Percentiles rank a stretch among this genome's conserved stretches.
These are phyloP conservation scores for Rubroboletus pulcherrimus DNA, from an alignment of 768 basidiomycete genomes.

Conservation along the genomic window DNA sequence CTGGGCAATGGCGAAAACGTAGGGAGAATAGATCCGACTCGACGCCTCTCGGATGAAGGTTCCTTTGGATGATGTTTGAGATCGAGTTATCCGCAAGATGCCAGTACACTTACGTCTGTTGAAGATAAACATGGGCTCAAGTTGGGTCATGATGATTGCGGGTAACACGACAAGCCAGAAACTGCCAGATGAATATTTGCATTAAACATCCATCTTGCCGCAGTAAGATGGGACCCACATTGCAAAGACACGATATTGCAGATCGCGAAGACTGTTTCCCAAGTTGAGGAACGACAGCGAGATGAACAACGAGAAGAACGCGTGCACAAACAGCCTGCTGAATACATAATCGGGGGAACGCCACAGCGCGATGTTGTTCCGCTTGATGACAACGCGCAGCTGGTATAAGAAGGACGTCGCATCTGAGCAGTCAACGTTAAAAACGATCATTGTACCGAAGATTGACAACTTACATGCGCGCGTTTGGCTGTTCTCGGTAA, in stretches of 20 bases:
- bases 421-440: constrained; percentile 37
- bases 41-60: constrained; percentile 59
- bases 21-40: constrained; percentile 81
- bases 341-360: constrained; percentile 84
- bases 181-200: constrained; percentile 27
- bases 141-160: constrained; percentile 67
- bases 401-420: constrained; percentile 78
- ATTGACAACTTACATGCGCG: constrained; percentile 43
- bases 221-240: constrained; percentile 45
- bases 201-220: not conserved
- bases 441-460: not conserved
- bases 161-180: constrained; percentile 69
- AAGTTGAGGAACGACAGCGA: constrained; percentile 79
- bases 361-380: constrained; percentile 74
- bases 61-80: constrained; percentile 20
- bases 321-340: constrained; percentile 74
- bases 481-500: constrained; percentile 37
- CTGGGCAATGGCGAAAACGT: constrained; percentile 81
- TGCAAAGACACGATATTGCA: constrained; percentile 79
- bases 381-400: constrained; percentile 57
- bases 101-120: constrained; percentile 46
- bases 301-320: constrained; percentile 65
- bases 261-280: constrained; percentile 55
- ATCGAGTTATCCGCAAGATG: constrained; percentile 7
- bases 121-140: constrained; percentile 76